These are phyloP conservation scores for Nothomitra cinnamomea DNA, from an alignment of 2,329 filamentous ascomycete genomes.

Conservation along the genomic window DNA sequence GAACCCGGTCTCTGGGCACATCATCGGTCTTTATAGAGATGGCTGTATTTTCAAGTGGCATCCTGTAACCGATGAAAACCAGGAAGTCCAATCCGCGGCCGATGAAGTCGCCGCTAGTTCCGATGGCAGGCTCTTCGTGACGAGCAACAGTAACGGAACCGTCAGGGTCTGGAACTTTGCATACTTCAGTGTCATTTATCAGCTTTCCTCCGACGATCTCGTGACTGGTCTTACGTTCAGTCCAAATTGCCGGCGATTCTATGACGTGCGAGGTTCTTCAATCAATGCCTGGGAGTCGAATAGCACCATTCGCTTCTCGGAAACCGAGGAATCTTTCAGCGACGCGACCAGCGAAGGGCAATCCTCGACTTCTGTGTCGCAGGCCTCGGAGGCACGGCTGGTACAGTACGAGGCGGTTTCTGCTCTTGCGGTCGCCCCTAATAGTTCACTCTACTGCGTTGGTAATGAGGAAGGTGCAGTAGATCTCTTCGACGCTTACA, in stretches of 20 bases:
- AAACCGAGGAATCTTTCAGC: slow-evolving; percentile 8
- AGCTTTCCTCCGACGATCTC: slow-evolving; percentile 8
- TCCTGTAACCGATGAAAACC: background rate
- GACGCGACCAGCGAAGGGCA: slow-evolving; percentile 7
- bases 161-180: background rate
- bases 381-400: slow-evolving; percentile 6
- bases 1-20: background rate
- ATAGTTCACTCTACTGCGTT: slow-evolving; percentile 6
- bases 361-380: background rate
- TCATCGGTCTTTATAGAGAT: background rate
- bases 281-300: slow-evolving; percentile 12
- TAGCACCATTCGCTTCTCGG: slow-evolving; percentile 8
- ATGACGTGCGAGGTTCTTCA: slow-evolving; percentile 9
- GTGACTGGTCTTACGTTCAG: slow-evolving; percentile 9
- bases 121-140: background rate
- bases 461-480: slow-evolving; percentile 8
- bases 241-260: slow-evolving; percentile 9
- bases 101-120: background rate
- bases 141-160: background rate
- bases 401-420: slow-evolving; percentile 5
- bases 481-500: slow-evolving; percentile 5
- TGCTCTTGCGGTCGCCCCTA: slow-evolving; percentile 3
- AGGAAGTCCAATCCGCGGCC: background rate
- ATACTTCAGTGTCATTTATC: background rate
- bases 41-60: background rate